These are phyloP conservation scores for Corymbia citriodora DNA, from an alignment of 441 rosid species.

Conservation along the genomic window DNA sequence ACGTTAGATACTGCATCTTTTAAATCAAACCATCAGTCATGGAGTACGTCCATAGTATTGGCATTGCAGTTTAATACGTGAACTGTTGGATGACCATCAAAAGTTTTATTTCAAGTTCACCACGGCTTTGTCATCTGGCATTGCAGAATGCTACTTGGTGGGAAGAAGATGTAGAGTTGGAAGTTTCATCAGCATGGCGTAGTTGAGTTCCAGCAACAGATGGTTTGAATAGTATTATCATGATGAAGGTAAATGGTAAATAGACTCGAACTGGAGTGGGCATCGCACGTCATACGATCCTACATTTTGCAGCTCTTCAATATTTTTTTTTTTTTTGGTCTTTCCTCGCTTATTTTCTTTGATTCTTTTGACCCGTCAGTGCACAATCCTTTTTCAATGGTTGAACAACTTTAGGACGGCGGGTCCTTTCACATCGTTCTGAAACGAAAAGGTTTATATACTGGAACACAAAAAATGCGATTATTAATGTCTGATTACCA, in stretches of 20 bases:
- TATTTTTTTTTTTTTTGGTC: background rate
- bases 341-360: background rate
- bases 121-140: background rate
- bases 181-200: constrained; percentile 85
- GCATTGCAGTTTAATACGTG: background rate
- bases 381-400: background rate
- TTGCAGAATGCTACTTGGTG: constrained; percentile 89
- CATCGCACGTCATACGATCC: background rate
- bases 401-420: background rate
- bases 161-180: constrained; percentile 87
- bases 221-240: background rate
- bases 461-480: background rate
- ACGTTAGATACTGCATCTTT: background rate
- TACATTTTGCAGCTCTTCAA: background rate
- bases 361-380: background rate
- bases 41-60: background rate
- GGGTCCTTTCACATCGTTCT: background rate
- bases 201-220: constrained; percentile 25
- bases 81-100: background rate
- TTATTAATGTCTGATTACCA: background rate
- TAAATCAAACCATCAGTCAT: background rate
- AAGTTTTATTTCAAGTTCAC: background rate
- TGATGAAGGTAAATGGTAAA: background rate
- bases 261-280: background rate
- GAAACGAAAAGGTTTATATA: background rate